Evolutionary conservation across 2,329 filamentous ascomycete species (phyloP), one percentile per base, ranked within the genome.

Genomic region (Aureobasidium melanogenum): DNA sequence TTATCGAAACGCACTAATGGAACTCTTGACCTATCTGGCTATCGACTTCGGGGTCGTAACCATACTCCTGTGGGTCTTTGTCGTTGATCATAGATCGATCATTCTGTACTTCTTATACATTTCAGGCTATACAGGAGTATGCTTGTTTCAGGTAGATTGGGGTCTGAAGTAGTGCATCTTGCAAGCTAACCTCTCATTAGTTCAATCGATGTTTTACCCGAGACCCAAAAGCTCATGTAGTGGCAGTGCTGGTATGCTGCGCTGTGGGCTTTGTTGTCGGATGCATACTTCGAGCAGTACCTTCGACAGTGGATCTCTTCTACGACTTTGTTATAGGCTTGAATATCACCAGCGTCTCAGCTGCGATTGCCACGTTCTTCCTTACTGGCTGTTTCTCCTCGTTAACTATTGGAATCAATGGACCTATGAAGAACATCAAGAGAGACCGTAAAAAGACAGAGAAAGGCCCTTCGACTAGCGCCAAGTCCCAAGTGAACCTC

Each of bases 191-290:
- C 12, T 2, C 19, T 19, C 10, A 7, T 3, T 30, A 64, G 54
- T 64, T 64, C 59, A 43, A 64, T 41, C 57, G 63, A 14, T 64
- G 63, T 44, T 64, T 64, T 38, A 63, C 63, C 5, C 55, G 44
- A 26, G 47, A 52, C 17, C 39, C 63, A 5, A 59, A 62, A 30
- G 36, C 54, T 7, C 63, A 64, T 30, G 63, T 64, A 2, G 19
- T 63, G 1, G 57, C 50, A 8, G 61, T 64, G 4, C 34, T 64
- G 1, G 15, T 59, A 22, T 63, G 61, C 48, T 64, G 63, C 41
- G 30, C 43, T 46, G 55, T 39, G 17, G 63, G 63, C 12, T 64
- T 62, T 44, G 19, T 63, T 14, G 63, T 64, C 22, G 63, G 63
- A 12, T 58, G 59, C 43, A 34, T 61, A 12, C 59, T 64, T 14